Percentiles rank a stretch among this genome's conserved stretches.
Evolutionary conservation across 805 yeast genomes (phyloP).

Genomic region (Wickerhamomyces pijperi): DNA sequence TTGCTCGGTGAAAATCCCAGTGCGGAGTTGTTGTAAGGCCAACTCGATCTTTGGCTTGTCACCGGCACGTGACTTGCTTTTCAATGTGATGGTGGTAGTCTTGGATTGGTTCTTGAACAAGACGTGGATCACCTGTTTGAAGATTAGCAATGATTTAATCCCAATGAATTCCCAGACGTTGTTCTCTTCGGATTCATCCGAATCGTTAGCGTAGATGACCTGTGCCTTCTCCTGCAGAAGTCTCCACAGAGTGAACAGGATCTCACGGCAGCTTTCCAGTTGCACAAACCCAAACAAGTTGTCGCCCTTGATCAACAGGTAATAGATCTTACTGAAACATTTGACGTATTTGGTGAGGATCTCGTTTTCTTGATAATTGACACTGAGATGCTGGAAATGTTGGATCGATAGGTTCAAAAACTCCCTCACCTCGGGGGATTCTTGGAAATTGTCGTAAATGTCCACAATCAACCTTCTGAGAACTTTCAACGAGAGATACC

Average conservation of each 20-base stretch:
- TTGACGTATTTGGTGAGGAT: slow-evolving; percentile 58
- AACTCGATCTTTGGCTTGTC: slow-evolving; percentile 53
- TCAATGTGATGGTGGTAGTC: slow-evolving; percentile 52
- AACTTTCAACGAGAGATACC: slow-evolving; percentile 68
- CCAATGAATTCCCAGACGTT: slow-evolving; percentile 67
- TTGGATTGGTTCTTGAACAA: slow-evolving; percentile 33
- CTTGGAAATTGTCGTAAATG: slow-evolving; percentile 64
- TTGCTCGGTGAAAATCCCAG: slow-evolving; percentile 46
- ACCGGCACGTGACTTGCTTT: slow-evolving; percentile 32
- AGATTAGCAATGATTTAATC: slow-evolving; percentile 50
- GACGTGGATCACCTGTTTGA: slow-evolving; percentile 55
- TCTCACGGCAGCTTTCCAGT: slow-evolving; percentile 49
- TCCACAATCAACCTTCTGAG: slow-evolving; percentile 64
- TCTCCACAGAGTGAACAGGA: slow-evolving; percentile 49
- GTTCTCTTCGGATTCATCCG: slow-evolving; percentile 25
- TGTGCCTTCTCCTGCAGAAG: slow-evolving; percentile 55
- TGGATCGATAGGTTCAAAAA: slow-evolving; percentile 45
- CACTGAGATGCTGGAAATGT: slow-evolving; percentile 49
- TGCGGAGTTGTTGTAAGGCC: slow-evolving; percentile 42
- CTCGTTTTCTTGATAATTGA: slow-evolving; percentile 29
- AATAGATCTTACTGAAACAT: slow-evolving; percentile 67
- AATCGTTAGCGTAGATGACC: slow-evolving; percentile 32
- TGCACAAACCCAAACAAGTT: slow-evolving; percentile 66
- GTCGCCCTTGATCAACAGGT: slow-evolving; percentile 39
- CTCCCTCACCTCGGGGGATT: slow-evolving; percentile 43